Evolutionary conservation across 176 grass and related monocot species (phyloP), one percentile per base, ranked within the genome.

Genomic region (Zea luxurians): DNA sequence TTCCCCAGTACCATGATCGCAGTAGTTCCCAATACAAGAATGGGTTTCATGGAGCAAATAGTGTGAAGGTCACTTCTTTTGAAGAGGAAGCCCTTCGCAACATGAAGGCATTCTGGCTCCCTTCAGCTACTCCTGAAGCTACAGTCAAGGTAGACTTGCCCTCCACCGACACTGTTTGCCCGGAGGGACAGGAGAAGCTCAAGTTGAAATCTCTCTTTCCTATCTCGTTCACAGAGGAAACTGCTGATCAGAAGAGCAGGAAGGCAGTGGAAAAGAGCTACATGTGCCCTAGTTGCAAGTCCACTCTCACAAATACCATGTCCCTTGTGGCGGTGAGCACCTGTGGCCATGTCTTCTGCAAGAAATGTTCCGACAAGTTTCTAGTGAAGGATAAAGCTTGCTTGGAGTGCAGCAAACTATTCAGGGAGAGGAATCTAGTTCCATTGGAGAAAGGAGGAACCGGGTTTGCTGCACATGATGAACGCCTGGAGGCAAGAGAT

Each of bases 21-120:
- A 75, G 72, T 8, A 53, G 66, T 62, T 78, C 78, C 64, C 75
- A 83, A 5, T 84, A 91, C 86, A 90, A 83, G 84, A 95, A 90
- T 75, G 88, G 86, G 47, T 99, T 99, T 69, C 96, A 99, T 35
- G 96, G 96, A 53, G 96, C 96, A 16, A 99, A 99, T 68, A 99
- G 96, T 46, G 96, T 99, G 70, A 99, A 89, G 76, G 85, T 90
- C 64, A 99, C 96, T 55, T 96, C 96, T n/a, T 99, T 90, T 2
- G 92, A 99, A 83, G 96, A 95, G 73, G 96, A 99, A 82, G 96
- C 96, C 68, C 86, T 99, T 9, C 96, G 96, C 68, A 91, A 81
- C 71, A 99, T 99, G 96, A 99, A 99, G 77, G 96, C 96, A 13
- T 99, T 99, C 61, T 99, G 96, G 96, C 96, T 99, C 80, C 96